Percentiles rank a stretch among this genome's conserved stretches.
Evolutionary conservation across 208 protist species (phyloP).

Genomic region (Trypanosoma boissoni): DNA sequence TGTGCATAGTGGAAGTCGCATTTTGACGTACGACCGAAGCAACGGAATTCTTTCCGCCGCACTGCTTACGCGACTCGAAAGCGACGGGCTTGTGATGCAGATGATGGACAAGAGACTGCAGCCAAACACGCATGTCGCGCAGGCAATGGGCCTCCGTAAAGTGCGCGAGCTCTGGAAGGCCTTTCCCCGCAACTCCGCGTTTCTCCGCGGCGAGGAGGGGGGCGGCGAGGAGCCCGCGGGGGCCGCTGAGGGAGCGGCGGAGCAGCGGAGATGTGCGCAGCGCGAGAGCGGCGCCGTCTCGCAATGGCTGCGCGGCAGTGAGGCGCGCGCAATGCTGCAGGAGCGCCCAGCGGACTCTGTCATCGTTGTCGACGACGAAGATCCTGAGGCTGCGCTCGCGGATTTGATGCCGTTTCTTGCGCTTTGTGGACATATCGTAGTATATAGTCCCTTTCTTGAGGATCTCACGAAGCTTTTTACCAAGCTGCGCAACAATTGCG

Average conservation of each 20-base stretch:
- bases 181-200: constrained; percentile 69
- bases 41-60: constrained; percentile 77
- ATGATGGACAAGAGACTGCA: constrained; percentile 74
- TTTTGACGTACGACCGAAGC: constrained; percentile 77
- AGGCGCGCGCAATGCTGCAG: constrained; percentile 54
- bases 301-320: constrained; percentile 76
- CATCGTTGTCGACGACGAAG: constrained; percentile 41
- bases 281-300: constrained; percentile 25
- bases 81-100: constrained; percentile 70
- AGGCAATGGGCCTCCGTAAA: constrained; percentile 46
- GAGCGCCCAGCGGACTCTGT: constrained; percentile 68
- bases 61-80: constrained; percentile 71
- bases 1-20: constrained; percentile 69
- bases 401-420: constrained; percentile 81
- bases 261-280: neutral
- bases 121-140: constrained; percentile 63
- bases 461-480: constrained; percentile 66
- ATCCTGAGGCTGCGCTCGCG: constrained; percentile 32
- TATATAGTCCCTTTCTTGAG: constrained; percentile 86
- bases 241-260: constrained; percentile 1
- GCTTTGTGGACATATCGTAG: constrained; percentile 70
- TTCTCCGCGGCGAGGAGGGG: constrained; percentile 43
- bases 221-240: constrained; percentile 29
- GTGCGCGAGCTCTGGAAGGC: constrained; percentile 85
- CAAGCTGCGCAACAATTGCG: constrained; percentile 58